These are phyloP conservation scores for Pyrenophora seminiperda DNA, from an alignment of 2,329 filamentous ascomycete genomes.

Conservation along the genomic window DNA sequence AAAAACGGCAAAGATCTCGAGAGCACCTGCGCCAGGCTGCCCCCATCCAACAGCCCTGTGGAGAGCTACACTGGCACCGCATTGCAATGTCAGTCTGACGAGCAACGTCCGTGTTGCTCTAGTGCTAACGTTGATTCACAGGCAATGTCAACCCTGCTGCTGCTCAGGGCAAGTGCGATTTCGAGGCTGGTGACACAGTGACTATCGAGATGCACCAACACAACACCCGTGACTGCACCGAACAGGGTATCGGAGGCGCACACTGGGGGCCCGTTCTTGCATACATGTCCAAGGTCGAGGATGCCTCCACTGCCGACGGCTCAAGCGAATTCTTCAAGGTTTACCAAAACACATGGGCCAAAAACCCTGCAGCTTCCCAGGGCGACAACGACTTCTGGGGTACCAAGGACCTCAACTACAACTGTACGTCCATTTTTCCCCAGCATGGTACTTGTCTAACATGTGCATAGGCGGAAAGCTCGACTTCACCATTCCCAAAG, in stretches of 20 bases:
- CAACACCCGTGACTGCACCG: conserved; percentile 28
- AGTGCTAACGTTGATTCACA: conserved; percentile 6
- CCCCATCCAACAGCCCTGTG: conserved; percentile 36
- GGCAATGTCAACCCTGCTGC: conserved; percentile 35
- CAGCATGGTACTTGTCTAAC: neutral
- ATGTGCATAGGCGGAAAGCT: conserved; percentile 26
- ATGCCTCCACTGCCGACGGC: conserved; percentile 52
- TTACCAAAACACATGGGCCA: conserved; percentile 48
- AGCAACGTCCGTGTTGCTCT: neutral
- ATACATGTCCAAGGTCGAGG: conserved; percentile 53
- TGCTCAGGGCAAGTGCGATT: conserved; percentile 34
- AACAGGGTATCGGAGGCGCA: conserved; percentile 38
- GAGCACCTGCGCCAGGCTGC: conserved; percentile 36
- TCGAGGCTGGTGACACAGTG: conserved; percentile 34
- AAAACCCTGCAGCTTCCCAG: conserved; percentile 42
- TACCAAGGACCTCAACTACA: conserved; percentile 51
- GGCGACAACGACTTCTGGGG: conserved; percentile 50
- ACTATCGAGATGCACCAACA: conserved; percentile 42
- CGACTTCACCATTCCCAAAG: conserved; percentile 46
- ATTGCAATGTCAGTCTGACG: conserved; percentile 26
- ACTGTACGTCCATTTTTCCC: conserved; percentile 26
- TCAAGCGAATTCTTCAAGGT: conserved; percentile 58
- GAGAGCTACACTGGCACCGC: conserved; percentile 40
- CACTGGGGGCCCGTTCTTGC: conserved; percentile 61
- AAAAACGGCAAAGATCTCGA: conserved; percentile 39